Base-by-base conservation (phyloP, 495 filamentous ascomycete genomes). In the Daldinia concentrica region DNA sequence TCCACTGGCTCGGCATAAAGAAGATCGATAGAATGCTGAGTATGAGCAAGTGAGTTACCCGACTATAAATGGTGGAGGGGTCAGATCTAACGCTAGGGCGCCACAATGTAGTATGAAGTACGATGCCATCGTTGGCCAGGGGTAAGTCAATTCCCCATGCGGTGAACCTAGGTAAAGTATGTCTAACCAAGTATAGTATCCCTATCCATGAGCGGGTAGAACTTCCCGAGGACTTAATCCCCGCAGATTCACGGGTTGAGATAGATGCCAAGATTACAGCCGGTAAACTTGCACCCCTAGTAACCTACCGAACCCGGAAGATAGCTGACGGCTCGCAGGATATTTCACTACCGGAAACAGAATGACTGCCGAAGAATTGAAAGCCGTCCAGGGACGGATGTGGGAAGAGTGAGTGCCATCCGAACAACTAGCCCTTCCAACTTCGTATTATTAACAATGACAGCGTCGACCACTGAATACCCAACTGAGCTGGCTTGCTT, bases 181-280 rank as follows among this genome's bases (percentile, higher is more conserved):
- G 51, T 48, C 72, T 79, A 74, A 79, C 71, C 56, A 63, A 67
- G 48, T 26, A 64, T 63, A 87, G 86, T 41, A 99, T 99, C 74
- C 90, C 93, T 59, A 98, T 99, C 76, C 84, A 90, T 73, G 95
- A 98, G 81, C 90, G 95, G 60, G 89, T 99, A 45, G 94, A 95
- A 41, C 94, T 99, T 55, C 95, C 95, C 22, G 94, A 98, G 58
- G 90, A 92, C 30, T 90, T 94, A 89, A 98, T 99, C 71, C 95
- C 95, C 39, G 92, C 90, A 72, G 95, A 99, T 81, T 96, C 93
- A 58, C 87, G 95, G 58, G 95, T 99, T 14, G 95, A 99, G 81
- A 99, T 99, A 75, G 95, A 99, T 82, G 95, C 95, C 32, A 99
- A 97, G 85, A 98, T 99, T 78, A 94, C 95, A 70, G 93, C 95